A percentile compares a stretch with the other conserved stretches of the same genome.
Evolutionary conservation across 1,284 basidiomycete species (phyloP).

Genomic region (Volvariella surrecta): DNA sequence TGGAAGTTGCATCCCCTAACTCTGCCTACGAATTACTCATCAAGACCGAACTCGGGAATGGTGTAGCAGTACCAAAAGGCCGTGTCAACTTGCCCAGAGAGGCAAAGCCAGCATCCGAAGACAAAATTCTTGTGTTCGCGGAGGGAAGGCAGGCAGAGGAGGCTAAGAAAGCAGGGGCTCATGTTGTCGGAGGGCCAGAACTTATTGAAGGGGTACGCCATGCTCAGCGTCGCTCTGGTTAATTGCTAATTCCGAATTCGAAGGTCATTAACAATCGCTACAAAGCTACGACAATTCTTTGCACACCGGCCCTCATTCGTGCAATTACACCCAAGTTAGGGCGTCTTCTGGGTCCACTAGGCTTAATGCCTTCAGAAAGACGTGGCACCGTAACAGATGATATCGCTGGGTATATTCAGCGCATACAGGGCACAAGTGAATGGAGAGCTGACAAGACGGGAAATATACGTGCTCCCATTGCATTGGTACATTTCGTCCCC

Average conservation of each 20-base stretch:
- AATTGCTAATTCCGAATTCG: slow-evolving; percentile 1
- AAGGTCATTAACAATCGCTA: slow-evolving; percentile 63
- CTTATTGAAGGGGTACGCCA: slow-evolving; percentile 68
- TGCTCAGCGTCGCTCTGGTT: background rate
- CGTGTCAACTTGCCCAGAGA: slow-evolving; percentile 50
- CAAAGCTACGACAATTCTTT: slow-evolving; percentile 77
- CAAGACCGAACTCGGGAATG: slow-evolving; percentile 68
- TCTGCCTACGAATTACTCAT: slow-evolving; percentile 77
- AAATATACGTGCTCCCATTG: slow-evolving; percentile 76
- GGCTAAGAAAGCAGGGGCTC: slow-evolving; percentile 75
- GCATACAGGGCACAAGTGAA: slow-evolving; percentile 78
- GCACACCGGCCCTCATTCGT: slow-evolving; percentile 74
- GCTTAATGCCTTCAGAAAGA: slow-evolving; percentile 92
- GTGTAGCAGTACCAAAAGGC: slow-evolving; percentile 76
- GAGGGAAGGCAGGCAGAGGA: slow-evolving; percentile 72
- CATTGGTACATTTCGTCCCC: slow-evolving; percentile 36
- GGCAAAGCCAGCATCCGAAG: slow-evolving; percentile 61
- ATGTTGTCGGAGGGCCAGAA: slow-evolving; percentile 81
- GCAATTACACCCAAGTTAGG: slow-evolving; percentile 78
- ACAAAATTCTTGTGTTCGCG: slow-evolving; percentile 82
- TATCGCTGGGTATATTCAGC: slow-evolving; percentile 71
- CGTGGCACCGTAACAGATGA: slow-evolving; percentile 92
- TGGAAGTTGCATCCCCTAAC: slow-evolving; percentile 69
- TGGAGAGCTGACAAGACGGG: slow-evolving; percentile 92
- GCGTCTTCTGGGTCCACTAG: slow-evolving; percentile 86